Conservation (phyloP, 306 rosid genomes). For the Astragalus glycyphyllos region DNA sequence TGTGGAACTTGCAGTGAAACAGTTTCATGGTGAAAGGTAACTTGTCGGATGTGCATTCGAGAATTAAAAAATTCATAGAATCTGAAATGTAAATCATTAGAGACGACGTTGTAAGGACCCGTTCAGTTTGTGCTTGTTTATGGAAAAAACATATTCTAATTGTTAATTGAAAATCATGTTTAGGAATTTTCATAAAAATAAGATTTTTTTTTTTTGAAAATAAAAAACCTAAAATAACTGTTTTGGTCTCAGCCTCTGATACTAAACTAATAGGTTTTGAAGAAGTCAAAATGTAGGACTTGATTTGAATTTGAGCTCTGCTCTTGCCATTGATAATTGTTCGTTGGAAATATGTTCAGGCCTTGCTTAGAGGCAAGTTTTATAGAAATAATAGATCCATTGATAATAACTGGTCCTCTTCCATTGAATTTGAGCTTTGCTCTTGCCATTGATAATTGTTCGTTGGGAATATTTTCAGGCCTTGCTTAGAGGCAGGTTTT, state of each 20-base stretch:
- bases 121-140: background rate
- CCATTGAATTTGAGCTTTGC: slow-evolving; percentile 44
- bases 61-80: slow-evolving; percentile 12
- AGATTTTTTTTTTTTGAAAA: background rate
- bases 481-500: slow-evolving; percentile 91
- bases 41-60: slow-evolving; percentile 13
- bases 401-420: slow-evolving; percentile 66
- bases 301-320: slow-evolving; percentile 35
- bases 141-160: background rate
- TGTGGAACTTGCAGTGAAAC: slow-evolving; percentile 6
- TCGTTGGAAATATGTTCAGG: slow-evolving; percentile 57
- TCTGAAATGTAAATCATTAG: slow-evolving; percentile 23
- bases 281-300: slow-evolving; percentile 20
- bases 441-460: slow-evolving; percentile 41
- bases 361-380: slow-evolving; percentile 93
- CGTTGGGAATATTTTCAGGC: slow-evolving; percentile 63
- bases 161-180: background rate
- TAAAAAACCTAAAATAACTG: background rate
- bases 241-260: background rate
- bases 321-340: slow-evolving; percentile 43
- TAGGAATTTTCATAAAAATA: background rate
- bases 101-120: slow-evolving; percentile 5
- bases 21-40: slow-evolving; percentile 17
- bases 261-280: background rate
- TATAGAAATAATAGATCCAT: slow-evolving; percentile 76